phyloP scores from a whole-genome alignment of 208 protist genomes.

The Acanthamoeba triangularis region DNA sequence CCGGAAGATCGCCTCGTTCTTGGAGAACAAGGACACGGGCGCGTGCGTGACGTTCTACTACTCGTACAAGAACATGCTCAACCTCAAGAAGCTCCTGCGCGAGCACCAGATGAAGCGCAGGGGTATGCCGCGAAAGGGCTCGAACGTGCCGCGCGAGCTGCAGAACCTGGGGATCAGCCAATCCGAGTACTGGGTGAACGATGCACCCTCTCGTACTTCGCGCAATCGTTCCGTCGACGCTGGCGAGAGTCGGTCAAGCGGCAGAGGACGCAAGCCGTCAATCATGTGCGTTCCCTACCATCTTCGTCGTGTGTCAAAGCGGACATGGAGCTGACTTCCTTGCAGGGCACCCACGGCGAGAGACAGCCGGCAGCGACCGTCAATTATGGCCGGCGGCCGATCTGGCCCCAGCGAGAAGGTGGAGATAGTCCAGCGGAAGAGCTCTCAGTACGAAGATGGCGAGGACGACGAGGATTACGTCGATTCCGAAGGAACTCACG shows the following conservation, averaged over 20 bases:
- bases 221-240: neutral
- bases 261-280: slow-evolving; percentile 13
- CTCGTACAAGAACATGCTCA: slow-evolving; percentile 78
- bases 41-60: slow-evolving; percentile 72
- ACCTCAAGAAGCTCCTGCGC: slow-evolving; percentile 77
- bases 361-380: slow-evolving; percentile 63
- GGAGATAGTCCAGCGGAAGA: neutral
- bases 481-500: neutral
- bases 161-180: slow-evolving; percentile 33
- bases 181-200: slow-evolving; percentile 5
- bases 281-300: slow-evolving; percentile 17
- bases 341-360: neutral
- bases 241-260: neutral
- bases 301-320: neutral
- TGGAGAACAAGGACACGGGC: slow-evolving; percentile 71
- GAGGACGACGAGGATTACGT: slow-evolving; percentile 56
- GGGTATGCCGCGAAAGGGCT: slow-evolving; percentile 5
- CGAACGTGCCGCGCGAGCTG: slow-evolving; percentile 37
- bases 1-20: slow-evolving; percentile 71
- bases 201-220: neutral
- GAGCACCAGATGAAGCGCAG: slow-evolving; percentile 76
- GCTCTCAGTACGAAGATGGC: neutral
- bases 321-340: neutral
- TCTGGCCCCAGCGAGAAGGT: neutral
- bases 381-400: slow-evolving; percentile 67